These are phyloP conservation scores for Penicillium sp. DNA, from an alignment of 2,329 filamentous ascomycete species.

Conservation along the genomic window DNA sequence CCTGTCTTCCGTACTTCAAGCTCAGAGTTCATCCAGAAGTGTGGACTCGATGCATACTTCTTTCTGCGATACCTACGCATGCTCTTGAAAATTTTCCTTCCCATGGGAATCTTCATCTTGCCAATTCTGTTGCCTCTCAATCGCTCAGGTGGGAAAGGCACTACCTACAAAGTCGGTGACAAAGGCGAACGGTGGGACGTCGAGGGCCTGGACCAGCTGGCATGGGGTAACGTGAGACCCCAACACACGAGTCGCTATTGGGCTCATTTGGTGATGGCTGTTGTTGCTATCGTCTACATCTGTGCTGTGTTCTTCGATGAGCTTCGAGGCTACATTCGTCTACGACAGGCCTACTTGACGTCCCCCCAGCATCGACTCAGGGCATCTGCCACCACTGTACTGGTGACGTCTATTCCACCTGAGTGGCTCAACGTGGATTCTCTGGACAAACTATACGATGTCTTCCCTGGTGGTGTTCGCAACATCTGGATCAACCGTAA, in stretches of 20 bases:
- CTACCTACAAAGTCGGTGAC: constrained; percentile 48
- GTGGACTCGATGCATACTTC: constrained; percentile 94
- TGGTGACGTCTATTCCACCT: constrained; percentile 84
- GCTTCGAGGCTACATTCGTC: constrained; percentile 81
- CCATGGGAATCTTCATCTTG: constrained; percentile 73
- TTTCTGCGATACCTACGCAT: constrained; percentile 88
- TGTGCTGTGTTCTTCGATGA: constrained; percentile 87
- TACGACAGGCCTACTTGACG: constrained; percentile 92
- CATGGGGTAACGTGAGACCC: constrained; percentile 81
- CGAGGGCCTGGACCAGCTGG: constrained; percentile 75
- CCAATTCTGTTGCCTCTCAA: constrained; percentile 89
- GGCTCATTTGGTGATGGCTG: constrained; percentile 79
- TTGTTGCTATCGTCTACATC: constrained; percentile 78
- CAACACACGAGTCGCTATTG: constrained; percentile 70
- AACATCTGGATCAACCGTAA: constrained; percentile 98
- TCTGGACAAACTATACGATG: constrained; percentile 82
- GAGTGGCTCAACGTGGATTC: constrained; percentile 89
- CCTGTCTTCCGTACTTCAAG: constrained; percentile 67
- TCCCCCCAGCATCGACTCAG: constrained; percentile 91
- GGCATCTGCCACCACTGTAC: constrained; percentile 91
- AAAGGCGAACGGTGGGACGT: constrained; percentile 49
- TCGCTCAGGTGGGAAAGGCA: constrained; percentile 67
- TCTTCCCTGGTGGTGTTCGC: constrained; percentile 90
- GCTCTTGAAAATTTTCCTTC: constrained; percentile 87
- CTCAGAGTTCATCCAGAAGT: constrained; percentile 91